Percentiles rank a stretch among this genome's conserved stretches.
phyloP scores from a whole-genome alignment of 148 eudicot species.

The Mesembryanthemum crystallinum region DNA sequence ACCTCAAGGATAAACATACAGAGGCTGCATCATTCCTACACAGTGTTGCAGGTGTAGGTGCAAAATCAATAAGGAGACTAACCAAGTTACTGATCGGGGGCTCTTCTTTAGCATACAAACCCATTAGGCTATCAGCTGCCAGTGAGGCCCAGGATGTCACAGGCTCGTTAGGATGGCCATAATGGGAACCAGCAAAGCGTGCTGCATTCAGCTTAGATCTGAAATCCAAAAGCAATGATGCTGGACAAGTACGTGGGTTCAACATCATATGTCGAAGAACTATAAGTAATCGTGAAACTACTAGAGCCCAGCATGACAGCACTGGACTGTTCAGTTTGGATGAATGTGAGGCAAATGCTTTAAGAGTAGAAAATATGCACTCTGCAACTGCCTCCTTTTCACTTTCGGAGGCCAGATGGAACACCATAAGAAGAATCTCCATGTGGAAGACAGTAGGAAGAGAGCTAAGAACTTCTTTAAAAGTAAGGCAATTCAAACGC shows the following conservation, averaged over 20 bases:
- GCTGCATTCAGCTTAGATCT: constrained; percentile 64
- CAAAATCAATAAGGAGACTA: constrained; percentile 76
- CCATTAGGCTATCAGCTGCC: constrained; percentile 45
- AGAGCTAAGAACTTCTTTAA: constrained; percentile 53
- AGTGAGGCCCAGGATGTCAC: constrained; percentile 60
- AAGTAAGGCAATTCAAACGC: constrained; percentile 31
- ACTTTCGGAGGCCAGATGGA: constrained; percentile 80
- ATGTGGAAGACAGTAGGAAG: constrained; percentile 86
- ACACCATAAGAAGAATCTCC: constrained; percentile 86
- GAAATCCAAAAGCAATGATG: constrained; percentile 71
- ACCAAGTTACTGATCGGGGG: constrained; percentile 45
- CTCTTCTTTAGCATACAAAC: constrained; percentile 40
- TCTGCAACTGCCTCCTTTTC: constrained; percentile 63
- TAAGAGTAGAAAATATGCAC: constrained; percentile 51
- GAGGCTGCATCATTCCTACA: constrained; percentile 33
- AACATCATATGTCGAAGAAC: constrained; percentile 80
- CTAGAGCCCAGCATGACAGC: constrained; percentile 80
- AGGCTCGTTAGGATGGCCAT: constrained; percentile 34
- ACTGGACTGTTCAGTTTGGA: constrained; percentile 39
- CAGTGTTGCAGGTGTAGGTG: constrained; percentile 56
- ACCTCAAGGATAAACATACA: constrained; percentile 38
- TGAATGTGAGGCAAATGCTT: constrained; percentile 41
- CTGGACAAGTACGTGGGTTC: constrained; percentile 71
- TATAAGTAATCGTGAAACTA: constrained; percentile 77
- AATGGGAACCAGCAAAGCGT: constrained; percentile 35